Evolutionary conservation across 2,329 filamentous ascomycete genomes (phyloP).

Genomic region (Penicillium sp.): DNA sequence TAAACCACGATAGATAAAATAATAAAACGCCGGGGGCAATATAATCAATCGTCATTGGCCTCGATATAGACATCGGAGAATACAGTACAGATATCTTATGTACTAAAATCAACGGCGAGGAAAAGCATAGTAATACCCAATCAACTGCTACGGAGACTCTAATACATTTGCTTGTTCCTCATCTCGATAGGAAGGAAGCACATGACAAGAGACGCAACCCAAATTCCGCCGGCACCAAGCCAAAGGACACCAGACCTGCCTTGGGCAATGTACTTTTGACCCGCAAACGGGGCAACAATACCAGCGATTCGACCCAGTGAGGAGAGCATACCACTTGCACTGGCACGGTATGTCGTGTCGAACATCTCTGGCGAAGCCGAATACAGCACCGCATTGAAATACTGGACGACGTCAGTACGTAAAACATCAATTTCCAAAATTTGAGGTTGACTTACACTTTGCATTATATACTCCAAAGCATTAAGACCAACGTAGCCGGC

Average conservation of each 20-base stretch:
- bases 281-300: slow-evolving; percentile 10
- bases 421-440: background rate
- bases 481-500: slow-evolving; percentile 12
- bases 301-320: slow-evolving; percentile 8
- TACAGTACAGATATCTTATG: no score
- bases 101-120: no score
- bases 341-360: slow-evolving; percentile 9
- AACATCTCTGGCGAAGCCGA: slow-evolving; percentile 9
- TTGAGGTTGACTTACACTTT: slow-evolving; percentile 3
- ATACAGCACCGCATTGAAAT: slow-evolving; percentile 12
- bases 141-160: background rate
- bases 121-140: no score
- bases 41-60: no score
- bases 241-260: slow-evolving; percentile 8
- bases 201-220: slow-evolving; percentile 8
- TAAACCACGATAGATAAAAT: no score
- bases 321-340: slow-evolving; percentile 11
- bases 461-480: slow-evolving; percentile 16
- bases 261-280: slow-evolving; percentile 11
- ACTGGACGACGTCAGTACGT: background rate
- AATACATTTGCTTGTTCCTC: slow-evolving; percentile 10
- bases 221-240: slow-evolving; percentile 13
- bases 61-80: no score
- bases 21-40: no score
- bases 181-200: slow-evolving; percentile 14